phyloP scores from a whole-genome alignment of 164 flowering plant species.

The Brasenia schreberi region DNA sequence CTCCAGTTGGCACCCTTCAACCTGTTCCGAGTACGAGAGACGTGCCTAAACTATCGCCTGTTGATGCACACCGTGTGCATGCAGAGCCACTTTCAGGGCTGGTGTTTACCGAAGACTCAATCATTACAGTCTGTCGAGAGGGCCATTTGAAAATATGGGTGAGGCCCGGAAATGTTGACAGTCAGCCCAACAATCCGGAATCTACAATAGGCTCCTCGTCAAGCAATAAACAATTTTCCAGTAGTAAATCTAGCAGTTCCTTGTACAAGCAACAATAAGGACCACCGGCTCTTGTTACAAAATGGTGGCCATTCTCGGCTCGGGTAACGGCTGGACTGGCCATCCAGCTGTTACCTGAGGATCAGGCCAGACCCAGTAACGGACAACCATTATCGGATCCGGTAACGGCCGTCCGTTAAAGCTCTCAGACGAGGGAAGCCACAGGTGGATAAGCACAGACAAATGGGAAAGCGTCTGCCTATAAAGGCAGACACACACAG shows the following conservation, averaged over 20 bases:
- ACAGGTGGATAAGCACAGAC: no score
- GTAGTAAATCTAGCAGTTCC: slow-evolving; percentile 25
- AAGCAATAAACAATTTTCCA: slow-evolving; percentile 34
- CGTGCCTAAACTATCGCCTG: slow-evolving; percentile 87
- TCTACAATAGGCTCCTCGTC: slow-evolving; percentile 16
- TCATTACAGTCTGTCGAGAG: slow-evolving; percentile 78
- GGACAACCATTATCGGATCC: no score
- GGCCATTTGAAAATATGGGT: slow-evolving; percentile 90
- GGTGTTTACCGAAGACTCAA: slow-evolving; percentile 70
- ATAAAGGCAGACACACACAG: no score
- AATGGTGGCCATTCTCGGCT: no score
- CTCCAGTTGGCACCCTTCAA: slow-evolving; percentile 72
- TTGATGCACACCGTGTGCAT: slow-evolving; percentile 85
- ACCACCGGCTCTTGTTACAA: no score
- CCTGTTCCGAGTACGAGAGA: slow-evolving; percentile 92
- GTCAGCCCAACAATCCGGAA: slow-evolving; percentile 42
- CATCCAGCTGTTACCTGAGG: no score
- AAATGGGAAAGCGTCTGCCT: no score
- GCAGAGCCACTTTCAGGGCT: slow-evolving; percentile 88
- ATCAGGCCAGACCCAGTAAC: no score
- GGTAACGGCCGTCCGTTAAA: no score
- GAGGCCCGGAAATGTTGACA: slow-evolving; percentile 63
- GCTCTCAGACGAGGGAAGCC: no score
- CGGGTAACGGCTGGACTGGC: no score
- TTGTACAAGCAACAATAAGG: slow-evolving; percentile 30